These are phyloP conservation scores for Penicillium pancosmium DNA, from an alignment of 495 filamentous ascomycete species.

Conservation along the genomic window DNA sequence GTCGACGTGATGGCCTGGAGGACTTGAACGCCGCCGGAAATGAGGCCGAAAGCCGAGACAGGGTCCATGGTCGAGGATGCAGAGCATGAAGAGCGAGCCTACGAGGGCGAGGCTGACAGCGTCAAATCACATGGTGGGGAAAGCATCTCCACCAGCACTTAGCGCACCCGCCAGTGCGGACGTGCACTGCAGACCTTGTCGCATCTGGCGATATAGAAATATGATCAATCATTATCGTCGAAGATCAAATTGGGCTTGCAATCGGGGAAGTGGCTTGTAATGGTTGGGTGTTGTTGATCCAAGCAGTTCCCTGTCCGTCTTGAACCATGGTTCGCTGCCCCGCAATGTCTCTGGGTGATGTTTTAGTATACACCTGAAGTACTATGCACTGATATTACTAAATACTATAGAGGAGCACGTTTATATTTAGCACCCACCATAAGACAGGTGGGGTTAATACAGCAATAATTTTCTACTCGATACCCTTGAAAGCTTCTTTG, in stretches of 20 bases:
- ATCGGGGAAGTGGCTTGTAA: neutral
- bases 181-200: neutral
- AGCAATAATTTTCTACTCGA: too few relatives aligned
- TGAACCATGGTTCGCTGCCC: neutral
- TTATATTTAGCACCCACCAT: neutral
- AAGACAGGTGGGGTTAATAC: neutral
- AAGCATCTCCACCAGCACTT: neutral
- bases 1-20: slow-evolving; percentile 37
- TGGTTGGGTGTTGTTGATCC: slow-evolving; percentile 1
- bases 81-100: neutral
- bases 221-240: neutral
- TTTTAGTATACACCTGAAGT: neutral
- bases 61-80: slow-evolving; percentile 32
- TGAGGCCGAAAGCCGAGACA: slow-evolving; percentile 32
- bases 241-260: neutral
- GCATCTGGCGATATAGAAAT: neutral
- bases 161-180: neutral
- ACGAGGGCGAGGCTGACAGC: neutral
- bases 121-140: slow-evolving; percentile 15
- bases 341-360: neutral
- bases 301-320: neutral
- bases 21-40: slow-evolving; percentile 35
- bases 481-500: neutral
- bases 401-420: neutral
- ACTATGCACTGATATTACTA: neutral